These are phyloP conservation scores for Aspergillus calidoustus DNA, from an alignment of 2,329 filamentous ascomycete genomes.

Conservation along the genomic window DNA sequence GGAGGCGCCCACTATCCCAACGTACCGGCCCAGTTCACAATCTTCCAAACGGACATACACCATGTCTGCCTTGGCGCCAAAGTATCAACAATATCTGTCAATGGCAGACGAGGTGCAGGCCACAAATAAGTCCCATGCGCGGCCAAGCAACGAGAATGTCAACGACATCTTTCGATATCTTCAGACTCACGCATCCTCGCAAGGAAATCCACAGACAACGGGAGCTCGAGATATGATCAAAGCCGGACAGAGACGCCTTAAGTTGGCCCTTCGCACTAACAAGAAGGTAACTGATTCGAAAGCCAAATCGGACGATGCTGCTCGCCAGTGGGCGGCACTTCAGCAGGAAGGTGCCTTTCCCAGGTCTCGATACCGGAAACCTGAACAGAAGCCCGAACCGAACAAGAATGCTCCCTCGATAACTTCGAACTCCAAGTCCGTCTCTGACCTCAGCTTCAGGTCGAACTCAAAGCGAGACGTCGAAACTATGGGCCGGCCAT, in stretches of 20 bases:
- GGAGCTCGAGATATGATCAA: conserved; percentile 35
- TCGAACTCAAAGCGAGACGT: conserved; percentile 40
- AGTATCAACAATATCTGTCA: conserved; percentile 17
- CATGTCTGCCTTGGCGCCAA: conserved; percentile 30
- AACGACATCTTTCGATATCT: conserved; percentile 44
- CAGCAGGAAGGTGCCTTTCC: conserved; percentile 38
- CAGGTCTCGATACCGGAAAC: conserved; percentile 22
- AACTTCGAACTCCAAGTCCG: conserved; percentile 21
- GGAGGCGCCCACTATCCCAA: conserved; percentile 42
- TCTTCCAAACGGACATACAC: conserved; percentile 30
- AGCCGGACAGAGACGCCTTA: conserved; percentile 41
- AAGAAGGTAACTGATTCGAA: conserved; percentile 32
- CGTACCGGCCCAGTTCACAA: conserved; percentile 34
- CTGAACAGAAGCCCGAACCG: conserved; percentile 27
- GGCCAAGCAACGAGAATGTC: conserved; percentile 37
- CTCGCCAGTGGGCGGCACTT: conserved; percentile 35
- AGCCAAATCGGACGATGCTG: conserved; percentile 31
- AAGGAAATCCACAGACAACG: conserved; percentile 26
- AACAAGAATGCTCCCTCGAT: conserved; percentile 31
- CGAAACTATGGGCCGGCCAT: conserved; percentile 44
- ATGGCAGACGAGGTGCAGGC: conserved; percentile 19
- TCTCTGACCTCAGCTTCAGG: conserved; percentile 29
- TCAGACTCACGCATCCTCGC: conserved; percentile 32
- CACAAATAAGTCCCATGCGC: conserved; percentile 20
- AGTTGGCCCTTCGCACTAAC: conserved; percentile 39